These are phyloP conservation scores for Lonicera japonica DNA, from an alignment of 129 eudicot species.

Conservation along the genomic window DNA sequence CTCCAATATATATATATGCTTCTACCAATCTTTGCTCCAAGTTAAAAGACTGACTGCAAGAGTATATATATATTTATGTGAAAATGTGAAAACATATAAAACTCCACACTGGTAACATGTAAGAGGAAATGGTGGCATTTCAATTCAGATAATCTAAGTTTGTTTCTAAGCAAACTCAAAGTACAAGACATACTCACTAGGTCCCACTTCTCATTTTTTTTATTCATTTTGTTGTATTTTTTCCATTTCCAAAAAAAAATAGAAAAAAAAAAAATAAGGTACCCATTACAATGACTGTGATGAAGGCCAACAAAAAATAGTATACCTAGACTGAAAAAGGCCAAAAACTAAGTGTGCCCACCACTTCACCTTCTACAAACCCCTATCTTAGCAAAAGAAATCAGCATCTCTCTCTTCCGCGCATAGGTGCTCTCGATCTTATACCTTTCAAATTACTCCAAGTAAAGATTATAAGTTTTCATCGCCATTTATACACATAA, in stretches of 20 bases:
- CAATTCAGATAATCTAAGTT: not conserved
- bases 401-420: slow-evolving; percentile 30
- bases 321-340: slow-evolving; percentile 52
- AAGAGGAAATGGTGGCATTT: not conserved
- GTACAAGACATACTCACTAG: slow-evolving; percentile 16
- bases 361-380: slow-evolving; percentile 39
- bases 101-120: not conserved
- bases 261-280: slow-evolving; percentile 5
- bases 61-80: not conserved
- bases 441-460: slow-evolving; percentile 33
- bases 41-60: no score
- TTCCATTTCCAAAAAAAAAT: not conserved
- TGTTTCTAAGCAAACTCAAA: slow-evolving; percentile 16
- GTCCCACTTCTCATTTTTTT: slow-evolving; percentile 10
- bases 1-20: no score
- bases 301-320: slow-evolving; percentile 36
- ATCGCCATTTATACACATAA: not conserved
- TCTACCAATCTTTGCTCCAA: no score
- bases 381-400: slow-evolving; percentile 23
- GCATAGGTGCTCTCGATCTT: slow-evolving; percentile 25
- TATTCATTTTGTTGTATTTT: not conserved
- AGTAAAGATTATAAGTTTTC: slow-evolving; percentile 29
- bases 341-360: slow-evolving; percentile 44
- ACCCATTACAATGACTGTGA: slow-evolving; percentile 10
- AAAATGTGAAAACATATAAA: not conserved